These are phyloP conservation scores for Protea cynaroides DNA, from an alignment of 164 flowering plant genomes.

Conservation along the genomic window DNA sequence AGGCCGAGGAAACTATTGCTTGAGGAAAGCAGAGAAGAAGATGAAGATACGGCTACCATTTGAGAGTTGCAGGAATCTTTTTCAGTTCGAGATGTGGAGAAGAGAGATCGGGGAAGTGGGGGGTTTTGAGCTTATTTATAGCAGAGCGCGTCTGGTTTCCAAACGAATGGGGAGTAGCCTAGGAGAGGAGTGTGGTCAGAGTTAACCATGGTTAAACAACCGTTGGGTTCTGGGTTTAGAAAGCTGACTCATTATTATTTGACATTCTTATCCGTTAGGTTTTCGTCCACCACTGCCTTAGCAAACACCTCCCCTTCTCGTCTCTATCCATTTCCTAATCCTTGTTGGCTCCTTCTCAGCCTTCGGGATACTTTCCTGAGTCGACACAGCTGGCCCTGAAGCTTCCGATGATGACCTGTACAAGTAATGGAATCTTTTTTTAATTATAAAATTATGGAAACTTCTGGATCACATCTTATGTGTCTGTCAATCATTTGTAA, in stretches of 20 bases:
- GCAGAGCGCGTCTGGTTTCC: neutral
- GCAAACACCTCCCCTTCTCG: neutral
- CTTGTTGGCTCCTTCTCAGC: too few relatives aligned
- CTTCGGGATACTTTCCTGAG: too few relatives aligned
- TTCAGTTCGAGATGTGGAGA: neutral
- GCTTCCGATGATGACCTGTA: too few relatives aligned
- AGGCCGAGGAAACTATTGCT: neutral
- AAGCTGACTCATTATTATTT: neutral
- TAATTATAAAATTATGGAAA: too few relatives aligned
- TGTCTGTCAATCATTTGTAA: too few relatives aligned
- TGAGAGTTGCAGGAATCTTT: neutral
- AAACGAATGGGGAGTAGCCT: neutral
- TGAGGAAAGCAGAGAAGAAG: conserved; percentile 4
- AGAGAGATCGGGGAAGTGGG: neutral
- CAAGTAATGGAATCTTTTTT: too few relatives aligned
- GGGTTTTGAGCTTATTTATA: neutral
- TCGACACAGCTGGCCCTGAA: too few relatives aligned
- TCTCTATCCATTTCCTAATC: too few relatives aligned
- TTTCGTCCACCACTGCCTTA: neutral
- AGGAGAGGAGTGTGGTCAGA: neutral
- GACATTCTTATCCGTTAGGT: neutral
- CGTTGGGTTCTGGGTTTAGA: neutral
- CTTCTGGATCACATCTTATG: too few relatives aligned
- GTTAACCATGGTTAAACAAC: neutral
- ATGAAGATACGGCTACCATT: conserved; percentile 17